These are phyloP conservation scores for Nemania bipapillata DNA, from an alignment of 2,329 filamentous ascomycete species.

Conservation along the genomic window DNA sequence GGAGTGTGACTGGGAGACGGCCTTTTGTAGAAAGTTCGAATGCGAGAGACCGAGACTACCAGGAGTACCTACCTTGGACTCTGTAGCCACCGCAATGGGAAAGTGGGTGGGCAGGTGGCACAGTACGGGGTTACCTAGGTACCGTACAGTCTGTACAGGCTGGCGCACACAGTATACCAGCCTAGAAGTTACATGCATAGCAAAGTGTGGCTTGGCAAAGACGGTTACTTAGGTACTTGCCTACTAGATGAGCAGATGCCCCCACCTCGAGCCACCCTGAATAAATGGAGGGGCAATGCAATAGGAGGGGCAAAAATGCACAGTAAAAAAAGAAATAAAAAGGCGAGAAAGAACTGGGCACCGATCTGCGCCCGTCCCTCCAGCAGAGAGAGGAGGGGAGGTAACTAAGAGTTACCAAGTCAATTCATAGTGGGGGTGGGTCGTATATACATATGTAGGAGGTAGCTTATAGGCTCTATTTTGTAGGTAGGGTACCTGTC, in stretches of 20 bases:
- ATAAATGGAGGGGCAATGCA: conserved; percentile 25
- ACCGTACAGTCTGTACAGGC: not conserved
- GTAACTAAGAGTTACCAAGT: no score
- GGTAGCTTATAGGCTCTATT: no score
- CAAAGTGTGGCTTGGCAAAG: not conserved
- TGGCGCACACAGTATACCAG: no score
- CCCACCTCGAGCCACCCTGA: not conserved
- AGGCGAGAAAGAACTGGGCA: conserved; percentile 10
- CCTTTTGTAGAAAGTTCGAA: conserved; percentile 32
- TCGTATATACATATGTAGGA: not conserved
- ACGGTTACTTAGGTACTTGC: conserved; percentile 10
- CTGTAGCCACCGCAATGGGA: conserved; percentile 31
- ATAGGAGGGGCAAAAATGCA: conserved; percentile 30
- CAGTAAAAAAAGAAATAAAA: conserved; percentile 22
- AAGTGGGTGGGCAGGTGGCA: conserved; percentile 29
- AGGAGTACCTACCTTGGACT: not conserved
- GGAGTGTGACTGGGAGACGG: conserved; percentile 31
- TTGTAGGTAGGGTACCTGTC: not conserved
- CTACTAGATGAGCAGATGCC: conserved; percentile 3
- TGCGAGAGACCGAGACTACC: conserved; percentile 12
- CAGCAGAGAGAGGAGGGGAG: not conserved
- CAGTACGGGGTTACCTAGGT: conserved; percentile 6
- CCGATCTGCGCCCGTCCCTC: conserved; percentile 3
- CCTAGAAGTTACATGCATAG: no score
- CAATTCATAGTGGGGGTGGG: conserved; percentile 34